Evolutionary conservation across 805 yeast genomes (phyloP), one percentile per base, ranked within the genome.

Genomic region (Vanderwaltozyma tropicalis): DNA sequence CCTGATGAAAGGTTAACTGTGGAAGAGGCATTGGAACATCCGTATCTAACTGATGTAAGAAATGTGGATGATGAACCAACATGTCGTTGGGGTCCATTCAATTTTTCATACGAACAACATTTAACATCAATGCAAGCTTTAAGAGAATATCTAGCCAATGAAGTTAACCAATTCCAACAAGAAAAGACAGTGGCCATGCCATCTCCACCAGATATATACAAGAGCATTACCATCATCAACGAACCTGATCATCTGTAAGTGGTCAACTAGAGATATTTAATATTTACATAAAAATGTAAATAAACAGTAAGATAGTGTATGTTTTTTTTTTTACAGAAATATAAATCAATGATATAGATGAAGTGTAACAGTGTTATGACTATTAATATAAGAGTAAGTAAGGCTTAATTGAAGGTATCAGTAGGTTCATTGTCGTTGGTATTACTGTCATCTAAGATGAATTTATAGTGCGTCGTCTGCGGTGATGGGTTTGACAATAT

Each of bases 101-200:
- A 80, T 50, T 81, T 80, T 49, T 68, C 75, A 24, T 83, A 80
- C 55, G 96, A 87, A 49, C 53, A 59, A 16, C 39, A 50, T 9
- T 52, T 61, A 3, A 46, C 46, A 9, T 54, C 66, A 8, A 57
- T 71, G 52, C 57, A 61, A 21, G 72, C 69, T 14, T 59, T 77
- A 53, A 74, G 73, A 46, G 53, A 59, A 4, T 55, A 69, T 41
- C 57, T 79, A 4, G 66, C 63, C 20, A 65, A 67, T 12, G 86
- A 78, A 52, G 81, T 78, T 3, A 62, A 62, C 16, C 44, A 49
- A 5, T 78, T 78, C 50, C 74, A 68, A 46, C 44, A 45, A 19
- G 64, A 55, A 20, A 50, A n/a, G 10, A 16, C 18, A 31, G 2
- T 22, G 1, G 19, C 9, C 6, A 12, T n/a, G n/a, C n/a, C n/a